Evolutionary conservation across 768 basidiomycete genomes (phyloP).

Genomic region (Pluteus cervinus): DNA sequence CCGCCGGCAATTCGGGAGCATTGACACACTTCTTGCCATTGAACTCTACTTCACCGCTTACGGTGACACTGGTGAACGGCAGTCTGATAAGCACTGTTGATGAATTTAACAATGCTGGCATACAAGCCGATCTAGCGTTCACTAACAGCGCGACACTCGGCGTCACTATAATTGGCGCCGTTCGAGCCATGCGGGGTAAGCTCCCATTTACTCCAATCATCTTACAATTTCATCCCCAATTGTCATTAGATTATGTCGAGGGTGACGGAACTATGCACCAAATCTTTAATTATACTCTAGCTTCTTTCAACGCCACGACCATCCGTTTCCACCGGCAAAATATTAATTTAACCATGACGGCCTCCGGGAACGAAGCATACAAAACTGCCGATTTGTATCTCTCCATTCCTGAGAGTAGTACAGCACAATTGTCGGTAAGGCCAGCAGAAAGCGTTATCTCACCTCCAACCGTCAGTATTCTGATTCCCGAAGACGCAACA

Average conservation of each 20-base stretch:
- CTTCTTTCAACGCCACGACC: slow-evolving; percentile 22
- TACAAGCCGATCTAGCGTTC: slow-evolving; percentile 29
- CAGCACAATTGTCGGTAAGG: slow-evolving; percentile 23
- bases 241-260: slow-evolving; percentile 31
- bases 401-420: slow-evolving; percentile 17
- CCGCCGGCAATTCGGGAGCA: slow-evolving; percentile 38
- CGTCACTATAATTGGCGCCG: slow-evolving; percentile 35
- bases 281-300: slow-evolving; percentile 40
- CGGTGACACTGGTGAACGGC: slow-evolving; percentile 16
- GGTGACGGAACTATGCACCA: slow-evolving; percentile 31
- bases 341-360: slow-evolving; percentile 28
- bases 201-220: background rate
- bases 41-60: slow-evolving; percentile 4
- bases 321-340: slow-evolving; percentile 32
- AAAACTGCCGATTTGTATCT: slow-evolving; percentile 25
- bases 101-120: slow-evolving; percentile 25
- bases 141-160: slow-evolving; percentile 29
- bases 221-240: background rate
- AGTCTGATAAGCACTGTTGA: slow-evolving; percentile 13
- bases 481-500: slow-evolving; percentile 16
- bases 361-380: slow-evolving; percentile 8
- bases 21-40: slow-evolving; percentile 34
- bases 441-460: slow-evolving; percentile 24
- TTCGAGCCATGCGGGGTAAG: slow-evolving; percentile 33
- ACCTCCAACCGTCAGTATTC: slow-evolving; percentile 28